Base-by-base conservation (phyloP, 2,329 filamentous ascomycete species). In the Coleophoma cylindrospora region DNA sequence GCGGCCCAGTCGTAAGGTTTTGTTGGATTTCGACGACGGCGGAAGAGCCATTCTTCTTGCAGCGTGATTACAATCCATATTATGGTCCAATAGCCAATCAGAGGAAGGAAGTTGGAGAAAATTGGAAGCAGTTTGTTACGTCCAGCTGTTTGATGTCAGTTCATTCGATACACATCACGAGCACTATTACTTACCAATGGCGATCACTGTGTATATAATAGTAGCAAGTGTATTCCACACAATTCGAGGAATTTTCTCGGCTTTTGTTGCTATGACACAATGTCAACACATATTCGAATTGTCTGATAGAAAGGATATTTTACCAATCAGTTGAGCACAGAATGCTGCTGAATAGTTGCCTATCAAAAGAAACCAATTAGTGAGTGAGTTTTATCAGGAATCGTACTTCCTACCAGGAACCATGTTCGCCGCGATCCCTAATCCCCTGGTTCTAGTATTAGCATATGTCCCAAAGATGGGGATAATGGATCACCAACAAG, bases 21-120 rank as follows among this genome's bases (percentile, higher is more conserved):
- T 45, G 64, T 40, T 15, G 37, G 37, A n/a, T n/a, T 27, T 9
- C 15, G 13, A 14, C 36, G 69, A 9, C 40, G 15, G 58, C 77
- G 79, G 72, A 84, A 87, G 60, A 85, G 57, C 60, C 86, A 80
- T 66, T 88, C 84, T 49, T 88, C 84, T 3, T 74, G 70, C 13
- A 87, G 64, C 1, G 77, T 71, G 15, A 43, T 43, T 21, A 21
- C 22, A 27, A 43, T 43, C 40, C 40, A 43, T 12, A 43, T 43
- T 12, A 43, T 43, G 15, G 40, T 43, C 40, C 40, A 43, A 14
- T 43, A 43, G 7, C 40, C 40, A 22, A 43, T 43, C 2, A 43
- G 21, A 14, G 40, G 40, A 7, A 43, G 40, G 40, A 43, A 43
- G 21, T 43, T 43, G 21, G 22, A 21, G 15, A 43, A 43, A 7